Percentiles rank a stretch among this genome's conserved stretches.
phyloP scores from a whole-genome alignment of 805 yeast genomes.

The Cyberlindnera maritima region DNA sequence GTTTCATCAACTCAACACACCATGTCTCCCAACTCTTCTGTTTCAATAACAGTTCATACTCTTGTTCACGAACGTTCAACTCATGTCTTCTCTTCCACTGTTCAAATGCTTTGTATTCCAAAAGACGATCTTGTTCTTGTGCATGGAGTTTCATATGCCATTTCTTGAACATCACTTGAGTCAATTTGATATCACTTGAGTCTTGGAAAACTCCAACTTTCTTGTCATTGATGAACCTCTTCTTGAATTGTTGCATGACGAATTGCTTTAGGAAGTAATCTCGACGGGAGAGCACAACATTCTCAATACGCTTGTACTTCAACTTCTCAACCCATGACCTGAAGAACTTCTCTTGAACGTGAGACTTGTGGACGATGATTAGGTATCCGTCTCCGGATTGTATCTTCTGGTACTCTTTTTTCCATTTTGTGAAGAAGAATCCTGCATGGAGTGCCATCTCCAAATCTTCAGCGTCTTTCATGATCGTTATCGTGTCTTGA shows the following conservation, averaged over 20 bases:
- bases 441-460: constrained; percentile 26
- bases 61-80: neutral
- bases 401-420: neutral
- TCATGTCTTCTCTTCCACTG: constrained; percentile 13
- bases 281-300: constrained; percentile 5
- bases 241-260: constrained; percentile 17
- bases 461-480: constrained; percentile 14
- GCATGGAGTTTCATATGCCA: constrained; percentile 15
- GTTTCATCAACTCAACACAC: constrained; percentile 7
- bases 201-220: constrained; percentile 3
- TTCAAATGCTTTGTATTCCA: neutral
- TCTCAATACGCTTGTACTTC: constrained; percentile 10
- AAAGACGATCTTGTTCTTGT: neutral
- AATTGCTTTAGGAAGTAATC: constrained; percentile 13
- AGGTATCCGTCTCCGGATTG: neutral
- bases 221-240: constrained; percentile 10
- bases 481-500: neutral
- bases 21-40: constrained; percentile 10
- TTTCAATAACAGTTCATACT: neutral
- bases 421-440: constrained; percentile 27
- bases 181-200: neutral
- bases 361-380: neutral
- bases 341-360: constrained; percentile 1
- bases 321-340: constrained; percentile 11
- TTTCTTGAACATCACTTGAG: neutral